These are phyloP conservation scores for Graphilbum fragrans DNA, from an alignment of 2,329 filamentous ascomycete genomes.

Conservation along the genomic window DNA sequence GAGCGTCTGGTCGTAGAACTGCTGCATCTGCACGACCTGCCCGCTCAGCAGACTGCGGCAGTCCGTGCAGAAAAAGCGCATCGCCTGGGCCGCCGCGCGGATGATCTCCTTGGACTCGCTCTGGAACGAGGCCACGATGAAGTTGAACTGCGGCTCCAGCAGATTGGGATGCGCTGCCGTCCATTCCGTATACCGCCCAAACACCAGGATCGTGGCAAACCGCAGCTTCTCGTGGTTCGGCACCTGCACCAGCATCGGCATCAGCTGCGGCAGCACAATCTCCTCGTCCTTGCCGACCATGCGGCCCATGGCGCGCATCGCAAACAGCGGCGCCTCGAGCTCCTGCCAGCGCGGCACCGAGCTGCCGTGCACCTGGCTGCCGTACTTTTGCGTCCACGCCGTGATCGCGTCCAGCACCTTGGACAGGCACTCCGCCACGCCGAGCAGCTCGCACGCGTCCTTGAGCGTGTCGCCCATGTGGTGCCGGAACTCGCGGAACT, in stretches of 20 bases:
- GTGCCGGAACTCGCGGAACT: conserved; percentile 92
- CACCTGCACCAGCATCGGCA: conserved; percentile 87
- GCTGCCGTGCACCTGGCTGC: conserved; percentile 56
- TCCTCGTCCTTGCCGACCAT: conserved; percentile 89
- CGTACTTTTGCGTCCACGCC: conserved; percentile 76
- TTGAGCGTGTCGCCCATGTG: conserved; percentile 97
- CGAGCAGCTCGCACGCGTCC: conserved; percentile 93
- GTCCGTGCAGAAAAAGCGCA: conserved; percentile 95
- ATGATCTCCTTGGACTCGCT: conserved; percentile 84
- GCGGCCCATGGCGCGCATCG: conserved; percentile 87
- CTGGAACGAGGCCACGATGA: conserved; percentile 87
- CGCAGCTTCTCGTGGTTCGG: conserved; percentile 95
- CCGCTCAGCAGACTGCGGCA: conserved; percentile 76
- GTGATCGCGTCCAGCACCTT: conserved; percentile 85
- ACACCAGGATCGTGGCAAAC: conserved; percentile 95
- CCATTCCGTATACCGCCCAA: conserved; percentile 96
- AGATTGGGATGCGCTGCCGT: conserved; percentile 89
- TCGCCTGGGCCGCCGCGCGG: conserved; percentile 79
- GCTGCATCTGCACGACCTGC: conserved; percentile 76
- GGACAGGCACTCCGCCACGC: conserved; percentile 76
- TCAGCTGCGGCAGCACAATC: conserved; percentile 78
- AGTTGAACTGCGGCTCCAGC: conserved; percentile 83
- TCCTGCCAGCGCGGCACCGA: conserved; percentile 92
- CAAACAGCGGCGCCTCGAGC: conserved; percentile 87
- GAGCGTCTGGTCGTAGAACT: conserved; percentile 83